phyloP scores from a whole-genome alignment of 2,329 filamentous ascomycete genomes.

The Fusarium luffae region DNA sequence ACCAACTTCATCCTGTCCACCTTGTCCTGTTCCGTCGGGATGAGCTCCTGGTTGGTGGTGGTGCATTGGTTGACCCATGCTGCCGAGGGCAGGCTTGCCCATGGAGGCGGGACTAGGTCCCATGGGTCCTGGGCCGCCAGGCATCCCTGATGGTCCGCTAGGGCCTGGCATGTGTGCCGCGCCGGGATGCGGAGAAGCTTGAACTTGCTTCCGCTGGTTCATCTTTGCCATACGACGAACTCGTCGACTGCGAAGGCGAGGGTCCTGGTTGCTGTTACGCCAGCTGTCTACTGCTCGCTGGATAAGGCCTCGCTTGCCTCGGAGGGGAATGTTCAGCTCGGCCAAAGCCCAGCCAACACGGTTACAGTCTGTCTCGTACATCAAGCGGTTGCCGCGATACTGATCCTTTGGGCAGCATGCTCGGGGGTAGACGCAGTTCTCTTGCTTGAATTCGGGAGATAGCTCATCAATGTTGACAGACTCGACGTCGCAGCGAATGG shows the following conservation, averaged over 20 bases:
- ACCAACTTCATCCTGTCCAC: conserved; percentile 89
- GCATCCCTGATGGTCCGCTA: conserved; percentile 72
- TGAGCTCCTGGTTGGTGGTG: conserved; percentile 66
- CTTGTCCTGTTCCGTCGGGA: conserved; percentile 67
- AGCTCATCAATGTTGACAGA: conserved; percentile 92
- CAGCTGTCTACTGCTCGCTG: conserved; percentile 98
- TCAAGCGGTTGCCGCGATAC: conserved; percentile 93
- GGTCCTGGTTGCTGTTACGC: conserved; percentile 98
- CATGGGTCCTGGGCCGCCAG: conserved; percentile 71
- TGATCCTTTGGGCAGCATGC: conserved; percentile 96
- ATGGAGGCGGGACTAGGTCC: conserved; percentile 66
- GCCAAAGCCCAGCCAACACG: conserved; percentile 99
- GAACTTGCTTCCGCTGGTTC: conserved; percentile 82
- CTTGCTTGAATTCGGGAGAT: conserved; percentile 89
- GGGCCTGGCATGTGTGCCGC: conserved; percentile 75
- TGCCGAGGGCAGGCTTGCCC: conserved; percentile 73
- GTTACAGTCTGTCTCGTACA: conserved; percentile 99
- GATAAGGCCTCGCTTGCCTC: conserved; percentile 94
- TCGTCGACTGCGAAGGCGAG: conserved; percentile 86
- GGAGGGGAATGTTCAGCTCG: conserved; percentile 88
- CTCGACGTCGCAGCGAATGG: conserved; percentile 96
- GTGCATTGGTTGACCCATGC: conserved; percentile 75
- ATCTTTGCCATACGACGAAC: conserved; percentile 97
- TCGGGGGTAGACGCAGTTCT: conserved; percentile 97
- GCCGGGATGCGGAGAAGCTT: conserved; percentile 65